Conservation (phyloP, 306 rosid genomes). For the Sesbania bispinosa region DNA sequence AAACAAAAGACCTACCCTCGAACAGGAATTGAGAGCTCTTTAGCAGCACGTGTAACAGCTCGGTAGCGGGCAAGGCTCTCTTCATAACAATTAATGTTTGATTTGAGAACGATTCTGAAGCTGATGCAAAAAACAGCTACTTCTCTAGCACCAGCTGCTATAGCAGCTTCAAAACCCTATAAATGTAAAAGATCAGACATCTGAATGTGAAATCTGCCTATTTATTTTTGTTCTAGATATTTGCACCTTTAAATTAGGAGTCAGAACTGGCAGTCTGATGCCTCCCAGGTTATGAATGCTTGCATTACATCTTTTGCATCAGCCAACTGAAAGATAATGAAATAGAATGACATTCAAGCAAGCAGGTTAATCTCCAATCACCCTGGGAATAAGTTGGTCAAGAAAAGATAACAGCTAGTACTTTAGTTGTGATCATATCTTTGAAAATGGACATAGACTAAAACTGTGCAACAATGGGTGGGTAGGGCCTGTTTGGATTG, state of each 20-base stretch:
- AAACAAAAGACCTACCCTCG: constrained; percentile 59
- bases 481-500: not conserved
- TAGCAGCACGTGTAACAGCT: constrained; percentile 75
- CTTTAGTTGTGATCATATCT: not conserved
- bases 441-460: constrained; percentile 1
- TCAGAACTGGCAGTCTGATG: constrained; percentile 74
- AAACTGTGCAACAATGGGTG: not conserved
- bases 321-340: constrained; percentile 52
- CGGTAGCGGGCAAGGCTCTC: constrained; percentile 70
- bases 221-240: not conserved
- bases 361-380: constrained; percentile 7
- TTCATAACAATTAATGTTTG: constrained; percentile 83
- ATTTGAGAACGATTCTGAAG: constrained; percentile 88
- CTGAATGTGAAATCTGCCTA: not conserved
- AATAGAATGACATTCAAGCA: not conserved
- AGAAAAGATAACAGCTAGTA: constrained; percentile 13
- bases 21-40: constrained; percentile 72
- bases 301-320: constrained; percentile 86
- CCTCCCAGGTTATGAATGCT: constrained; percentile 53
- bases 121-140: constrained; percentile 87
- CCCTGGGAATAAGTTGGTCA: not conserved
- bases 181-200: constrained; percentile 24
- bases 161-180: constrained; percentile 86
- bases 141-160: constrained; percentile 88
- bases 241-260: constrained; percentile 76